Base-by-base conservation (phyloP, 1,139 yeast species). In the Saccharomyces hybrid region DNA sequence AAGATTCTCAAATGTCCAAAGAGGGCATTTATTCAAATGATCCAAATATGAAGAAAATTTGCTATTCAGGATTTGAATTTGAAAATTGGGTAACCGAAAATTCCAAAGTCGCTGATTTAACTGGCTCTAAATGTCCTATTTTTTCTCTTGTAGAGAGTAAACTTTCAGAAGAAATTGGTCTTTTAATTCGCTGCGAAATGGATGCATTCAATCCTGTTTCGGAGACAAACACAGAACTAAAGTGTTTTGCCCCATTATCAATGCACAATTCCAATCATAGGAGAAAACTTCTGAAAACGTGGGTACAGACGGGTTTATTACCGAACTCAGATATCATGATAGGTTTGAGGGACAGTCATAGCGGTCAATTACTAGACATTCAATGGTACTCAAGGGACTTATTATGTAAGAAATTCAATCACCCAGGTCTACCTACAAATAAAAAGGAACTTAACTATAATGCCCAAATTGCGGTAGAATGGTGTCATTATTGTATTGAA, bases 41-140 rank as follows among this genome's bases (percentile, higher is more conserved):
- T 44, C 30, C 54, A 1, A 56, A 53, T 48, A 31, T 54, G 3
- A 58, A 58, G 25, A 65, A 61, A 50, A 60, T 65, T 20, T 59
- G 65, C 46, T 61, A 63, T 50, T 65, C 69, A 28, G 72, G 72
- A 3, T 66, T 66, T 55, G 68, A 64, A 9, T 57, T 69, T n/a
- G 72, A 69, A 52, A 59, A 63, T 54, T 52, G 65, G 16, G 48
- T 66, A 9, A 55, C 61, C 34, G 50, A 53, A 48, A 47, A 51
- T 14, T 14, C 49, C 41, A 27, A 53, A 46, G n/a, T 42, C 23
- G 48, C 52, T 11, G 20, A 38, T 14, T 34, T 16, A 8, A 34
- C 8, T 16, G 44, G 8, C 6, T 16, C 44, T 20, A 44, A 46
- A 7, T 54, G 44, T 3, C 56, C 61, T 1, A 59, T 59, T 16